Percentiles rank a stretch among this genome's conserved stretches.
Conservation (phyloP, 192 early-diverging fungal species). For the Coemansia sp. region DNA sequence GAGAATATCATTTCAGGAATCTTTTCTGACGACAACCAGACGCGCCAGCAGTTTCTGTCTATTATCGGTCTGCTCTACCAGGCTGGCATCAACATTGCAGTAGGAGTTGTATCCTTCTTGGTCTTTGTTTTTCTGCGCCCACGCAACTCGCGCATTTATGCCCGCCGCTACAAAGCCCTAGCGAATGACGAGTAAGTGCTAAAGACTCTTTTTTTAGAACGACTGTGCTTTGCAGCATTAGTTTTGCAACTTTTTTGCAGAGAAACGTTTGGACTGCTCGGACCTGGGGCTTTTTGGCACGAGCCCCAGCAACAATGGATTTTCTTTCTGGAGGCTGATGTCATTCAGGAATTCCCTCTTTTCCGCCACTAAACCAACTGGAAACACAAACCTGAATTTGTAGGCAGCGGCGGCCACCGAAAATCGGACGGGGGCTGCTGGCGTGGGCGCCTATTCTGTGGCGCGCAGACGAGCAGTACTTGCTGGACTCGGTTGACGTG, state of each 20-base stretch:
- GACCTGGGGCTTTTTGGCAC: not conserved
- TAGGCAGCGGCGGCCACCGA: conserved; percentile 63
- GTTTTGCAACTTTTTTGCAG: too few relatives aligned
- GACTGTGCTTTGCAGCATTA: not conserved
- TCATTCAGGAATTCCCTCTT: not conserved
- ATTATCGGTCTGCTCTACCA: conserved; percentile 63
- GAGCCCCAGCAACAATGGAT: not conserved
- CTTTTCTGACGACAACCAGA: conserved; percentile 47
- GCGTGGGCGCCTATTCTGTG: conserved; percentile 64
- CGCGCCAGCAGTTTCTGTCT: conserved; percentile 43
- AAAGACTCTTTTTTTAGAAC: conserved; percentile 1
- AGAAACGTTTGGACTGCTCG: too few relatives aligned
- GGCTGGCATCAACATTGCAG: conserved; percentile 61
- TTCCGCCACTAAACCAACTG: not conserved
- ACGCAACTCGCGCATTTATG: conserved; percentile 57
- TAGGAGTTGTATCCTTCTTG: conserved; percentile 57
- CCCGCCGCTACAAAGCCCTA: conserved; percentile 54
- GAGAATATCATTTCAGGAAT: conserved; percentile 48
- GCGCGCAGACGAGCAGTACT: conserved; percentile 57
- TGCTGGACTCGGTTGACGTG: conserved; percentile 67
- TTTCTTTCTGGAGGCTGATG: not conserved
- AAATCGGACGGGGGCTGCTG: conserved; percentile 63
- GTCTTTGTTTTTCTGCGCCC: conserved; percentile 62
- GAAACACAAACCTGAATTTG: not conserved
- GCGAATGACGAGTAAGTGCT: conserved; percentile 39